Conservation (phyloP, 2,329 filamentous ascomycete species). For the Monosporascus sp. region DNA sequence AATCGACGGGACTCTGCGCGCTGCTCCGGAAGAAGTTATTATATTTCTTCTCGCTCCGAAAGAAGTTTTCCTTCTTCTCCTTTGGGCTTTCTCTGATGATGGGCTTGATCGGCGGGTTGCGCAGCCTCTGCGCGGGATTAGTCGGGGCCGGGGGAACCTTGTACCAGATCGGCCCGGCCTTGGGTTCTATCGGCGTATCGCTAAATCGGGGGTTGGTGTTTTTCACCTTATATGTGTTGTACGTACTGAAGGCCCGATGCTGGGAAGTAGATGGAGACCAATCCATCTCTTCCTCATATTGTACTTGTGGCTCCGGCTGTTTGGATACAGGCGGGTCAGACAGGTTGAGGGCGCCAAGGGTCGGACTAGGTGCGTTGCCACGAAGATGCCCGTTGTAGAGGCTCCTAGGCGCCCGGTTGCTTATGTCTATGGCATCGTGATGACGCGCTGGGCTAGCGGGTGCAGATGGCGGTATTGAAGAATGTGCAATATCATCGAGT, state of each 20-base stretch:
- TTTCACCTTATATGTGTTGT: conserved; percentile 32
- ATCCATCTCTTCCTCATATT: conserved; percentile 62
- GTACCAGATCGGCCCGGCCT: conserved; percentile 59
- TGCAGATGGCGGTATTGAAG: not conserved
- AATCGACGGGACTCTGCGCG: conserved; percentile 15
- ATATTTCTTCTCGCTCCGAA: conserved; percentile 34
- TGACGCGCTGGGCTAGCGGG: not conserved
- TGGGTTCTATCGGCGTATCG: conserved; percentile 37
- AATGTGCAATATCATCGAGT: conserved; percentile 23
- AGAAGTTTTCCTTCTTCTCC: conserved; percentile 46
- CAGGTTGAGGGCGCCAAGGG: conserved; percentile 14
- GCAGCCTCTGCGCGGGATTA: conserved; percentile 55
- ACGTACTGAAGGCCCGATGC: conserved; percentile 49
- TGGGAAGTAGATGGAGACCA: conserved; percentile 60
- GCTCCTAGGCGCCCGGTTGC: not conserved
- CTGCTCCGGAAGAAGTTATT: conserved; percentile 43
- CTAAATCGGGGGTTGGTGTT: conserved; percentile 40
- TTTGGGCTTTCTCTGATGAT: conserved; percentile 41
- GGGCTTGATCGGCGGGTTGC: conserved; percentile 56
- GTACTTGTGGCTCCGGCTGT: conserved; percentile 14
- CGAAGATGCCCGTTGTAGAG: conserved; percentile 6
- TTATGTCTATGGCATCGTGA: not conserved
- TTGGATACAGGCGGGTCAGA: conserved; percentile 10
- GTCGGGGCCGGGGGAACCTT: conserved; percentile 64
- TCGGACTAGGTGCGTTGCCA: conserved; percentile 4